These are phyloP conservation scores for Boletus holoroseus DNA, from an alignment of 1,284 basidiomycete genomes.

Conservation along the genomic window DNA sequence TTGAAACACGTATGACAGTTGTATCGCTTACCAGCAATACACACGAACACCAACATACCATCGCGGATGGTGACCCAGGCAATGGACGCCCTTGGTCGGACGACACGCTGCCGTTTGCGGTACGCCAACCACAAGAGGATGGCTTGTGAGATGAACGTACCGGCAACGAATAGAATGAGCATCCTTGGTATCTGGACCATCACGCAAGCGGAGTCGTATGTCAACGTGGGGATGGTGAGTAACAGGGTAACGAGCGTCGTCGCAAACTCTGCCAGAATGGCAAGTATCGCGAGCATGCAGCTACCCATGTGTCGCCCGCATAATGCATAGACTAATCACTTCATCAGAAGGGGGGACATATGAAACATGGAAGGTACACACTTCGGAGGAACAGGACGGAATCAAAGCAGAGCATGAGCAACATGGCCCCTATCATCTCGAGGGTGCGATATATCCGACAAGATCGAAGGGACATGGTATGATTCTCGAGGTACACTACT, in stretches of 20 bases:
- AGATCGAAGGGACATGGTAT: neutral
- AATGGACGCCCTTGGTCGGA: conserved; percentile 2
- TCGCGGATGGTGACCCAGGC: conserved; percentile 26
- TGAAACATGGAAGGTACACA: conserved; percentile 2
- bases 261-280: conserved; percentile 11
- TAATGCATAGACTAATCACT: conserved; percentile 17
- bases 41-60: conserved; percentile 17
- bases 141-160: conserved; percentile 15
- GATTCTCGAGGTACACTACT: conserved; percentile 3
- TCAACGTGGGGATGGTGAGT: conserved; percentile 2
- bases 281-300: conserved; percentile 3
- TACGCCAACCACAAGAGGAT: conserved; percentile 19
- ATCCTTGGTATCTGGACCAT: conserved; percentile 8
- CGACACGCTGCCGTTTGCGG: conserved; percentile 12
- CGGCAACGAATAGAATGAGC: conserved; percentile 11
- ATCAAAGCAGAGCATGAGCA: conserved; percentile 20
- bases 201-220: conserved; percentile 16
- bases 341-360: neutral
- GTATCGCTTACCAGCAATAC: conserved; percentile 14
- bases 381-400: conserved; percentile 19
- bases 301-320: conserved; percentile 9
- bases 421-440: conserved; percentile 12
- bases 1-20: neutral
- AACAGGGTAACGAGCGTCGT: neutral
- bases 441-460: conserved; percentile 15